Evolutionary conservation across 495 filamentous ascomycete species (phyloP), one percentile per base, ranked within the genome.

Genomic region (Staphylotrichum tortipilum): DNA sequence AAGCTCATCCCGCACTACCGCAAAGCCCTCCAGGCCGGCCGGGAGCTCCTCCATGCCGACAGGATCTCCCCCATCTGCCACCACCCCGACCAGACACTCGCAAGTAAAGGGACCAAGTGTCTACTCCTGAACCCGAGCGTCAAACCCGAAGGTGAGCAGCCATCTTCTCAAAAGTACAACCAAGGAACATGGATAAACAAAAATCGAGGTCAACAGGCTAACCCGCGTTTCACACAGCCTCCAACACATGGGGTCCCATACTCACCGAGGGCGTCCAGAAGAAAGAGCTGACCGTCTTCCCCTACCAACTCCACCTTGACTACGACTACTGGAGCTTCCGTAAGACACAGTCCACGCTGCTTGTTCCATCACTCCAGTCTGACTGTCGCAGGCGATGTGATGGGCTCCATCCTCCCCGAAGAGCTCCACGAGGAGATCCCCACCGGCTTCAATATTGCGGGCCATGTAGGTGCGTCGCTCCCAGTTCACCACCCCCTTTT

Each of bases 281-380:
- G 43, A 73, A 83, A 52, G 77, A 83, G 28, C 62, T 95, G 31
- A 70, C 72, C 12, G 59, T 97, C 28, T 71, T 85, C 11, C 83
- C 86, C 7, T 97, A 84, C 62, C 73, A 82, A 37, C 68, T 99
- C 31, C 60, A 73, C 30, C 70, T 99, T 50, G 78, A 84, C 43
- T 99, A 99, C 69, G 72, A 81, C 49, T 83, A 89, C 64, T 99
- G 89, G 89, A 81, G 68, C 31, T 89, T 88, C 63, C 70, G 88
- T 91, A 79, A 52, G 68, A 62, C 48, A 21, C 8, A 21, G 3
- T 4, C 30, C 7, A 3, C 12, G 29, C 1, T n/a, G 3, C 1
- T 2, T 10, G 10, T 34, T n/a, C n/a, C 22, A 7, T 28, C 21
- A 14, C 5, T 14, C 6, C 3, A n/a, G 11, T 31, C 34, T 56